Evolutionary conservation across 306 rosid species (phyloP).

Genomic region (Macrotyloma uniflorum): DNA sequence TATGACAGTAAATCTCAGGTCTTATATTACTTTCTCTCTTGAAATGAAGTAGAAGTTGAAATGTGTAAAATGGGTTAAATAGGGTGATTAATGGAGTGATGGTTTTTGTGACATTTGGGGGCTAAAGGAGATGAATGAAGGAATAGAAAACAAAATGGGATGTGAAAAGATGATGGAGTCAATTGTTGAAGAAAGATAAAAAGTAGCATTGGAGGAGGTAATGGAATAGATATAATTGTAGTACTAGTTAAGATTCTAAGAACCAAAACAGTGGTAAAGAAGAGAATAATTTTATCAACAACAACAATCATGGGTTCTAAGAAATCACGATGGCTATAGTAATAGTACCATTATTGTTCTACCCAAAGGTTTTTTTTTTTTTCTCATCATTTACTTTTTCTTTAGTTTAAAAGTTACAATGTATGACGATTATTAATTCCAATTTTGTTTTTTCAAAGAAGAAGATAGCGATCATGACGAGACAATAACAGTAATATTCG

Average conservation of each 20-base stretch:
- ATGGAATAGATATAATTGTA: constrained; percentile 26
- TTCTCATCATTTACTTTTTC: background rate
- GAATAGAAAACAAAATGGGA: constrained; percentile 1
- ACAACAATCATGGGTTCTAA: background rate
- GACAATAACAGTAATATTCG: constrained; percentile 27
- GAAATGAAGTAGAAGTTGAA: too few relatives aligned
- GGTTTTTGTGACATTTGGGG: background rate
- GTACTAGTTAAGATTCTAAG: constrained; percentile 21
- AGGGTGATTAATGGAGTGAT: background rate
- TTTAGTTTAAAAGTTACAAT: background rate
- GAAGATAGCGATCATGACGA: background rate
- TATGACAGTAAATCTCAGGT: too few relatives aligned
- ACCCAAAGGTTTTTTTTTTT: background rate
- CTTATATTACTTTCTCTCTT: too few relatives aligned
- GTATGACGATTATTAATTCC: background rate
- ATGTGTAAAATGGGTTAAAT: background rate
- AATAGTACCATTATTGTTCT: background rate
- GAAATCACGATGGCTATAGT: background rate
- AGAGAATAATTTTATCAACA: constrained; percentile 39
- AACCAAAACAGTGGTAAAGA: constrained; percentile 27
- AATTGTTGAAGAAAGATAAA: constrained; percentile 28
- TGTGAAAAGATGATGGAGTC: constrained; percentile 9
- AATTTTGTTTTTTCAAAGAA: background rate
- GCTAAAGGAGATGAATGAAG: background rate
- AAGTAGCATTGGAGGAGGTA: background rate